Conservation (phyloP, 768 basidiomycete genomes). For the Boletus sp. region DNA sequence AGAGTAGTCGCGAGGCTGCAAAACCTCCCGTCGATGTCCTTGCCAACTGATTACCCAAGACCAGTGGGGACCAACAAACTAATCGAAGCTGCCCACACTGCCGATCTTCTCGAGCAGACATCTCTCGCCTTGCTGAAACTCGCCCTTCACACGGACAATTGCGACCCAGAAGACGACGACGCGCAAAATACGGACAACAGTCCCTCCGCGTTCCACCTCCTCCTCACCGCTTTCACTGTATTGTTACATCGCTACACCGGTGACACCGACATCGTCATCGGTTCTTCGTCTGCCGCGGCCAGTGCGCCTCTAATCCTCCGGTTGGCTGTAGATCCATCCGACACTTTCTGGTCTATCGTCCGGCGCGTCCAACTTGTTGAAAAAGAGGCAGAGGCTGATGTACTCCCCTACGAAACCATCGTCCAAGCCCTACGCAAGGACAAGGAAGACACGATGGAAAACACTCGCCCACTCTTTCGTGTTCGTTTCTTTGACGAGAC, state of each 20-base stretch:
- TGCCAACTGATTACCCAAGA: conserved; percentile 95
- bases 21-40: conserved; percentile 82
- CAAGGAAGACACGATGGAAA: conserved; percentile 57
- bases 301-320: conserved; percentile 83
- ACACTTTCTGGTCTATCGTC: conserved; percentile 89
- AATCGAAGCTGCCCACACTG: conserved; percentile 78
- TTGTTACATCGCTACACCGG: conserved; percentile 93
- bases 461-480: conserved; percentile 69
- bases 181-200: conserved; percentile 36
- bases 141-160: conserved; percentile 65
- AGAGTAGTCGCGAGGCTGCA: conserved; percentile 67
- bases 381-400: conserved; percentile 77
- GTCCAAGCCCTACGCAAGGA: conserved; percentile 64
- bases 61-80: conserved; percentile 69
- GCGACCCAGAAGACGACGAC: conserved; percentile 49
- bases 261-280: conserved; percentile 91
- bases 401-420: conserved; percentile 77
- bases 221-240: conserved; percentile 89
- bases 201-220: conserved; percentile 87
- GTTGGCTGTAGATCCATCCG: conserved; percentile 75
- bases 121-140: conserved; percentile 81
- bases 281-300: conserved; percentile 75
- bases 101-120: conserved; percentile 71
- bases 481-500: conserved; percentile 97
- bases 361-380: conserved; percentile 83